These are phyloP conservation scores for Kalanchoe fedtschenkoi DNA, from an alignment of 164 flowering plant genomes.

Conservation along the genomic window DNA sequence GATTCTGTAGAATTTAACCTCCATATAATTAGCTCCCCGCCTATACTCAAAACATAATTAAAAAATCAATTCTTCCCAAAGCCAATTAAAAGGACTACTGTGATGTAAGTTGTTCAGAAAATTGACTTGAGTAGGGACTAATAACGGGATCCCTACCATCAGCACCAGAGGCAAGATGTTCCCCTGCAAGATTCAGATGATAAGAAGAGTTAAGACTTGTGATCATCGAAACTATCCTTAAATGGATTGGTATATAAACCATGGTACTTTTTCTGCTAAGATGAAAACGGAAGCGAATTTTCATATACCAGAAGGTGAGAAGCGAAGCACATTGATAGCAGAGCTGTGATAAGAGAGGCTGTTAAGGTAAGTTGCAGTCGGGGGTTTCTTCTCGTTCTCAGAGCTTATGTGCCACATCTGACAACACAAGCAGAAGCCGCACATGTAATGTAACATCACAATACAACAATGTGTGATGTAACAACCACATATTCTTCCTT, in stretches of 20 bases:
- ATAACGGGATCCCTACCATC: slow-evolving; percentile 57
- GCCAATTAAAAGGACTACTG: too few species aligned
- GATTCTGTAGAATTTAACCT: slow-evolving; percentile 53
- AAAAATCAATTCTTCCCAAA: neutral
- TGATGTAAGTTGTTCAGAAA: neutral
- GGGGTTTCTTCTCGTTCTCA: slow-evolving; percentile 44
- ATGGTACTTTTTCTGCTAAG: too few species aligned
- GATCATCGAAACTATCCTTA: too few species aligned
- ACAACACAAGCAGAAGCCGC: slow-evolving; percentile 1
- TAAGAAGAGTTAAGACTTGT: neutral
- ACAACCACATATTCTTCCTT: too few species aligned
- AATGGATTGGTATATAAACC: too few species aligned
- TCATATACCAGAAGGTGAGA: slow-evolving; percentile 80
- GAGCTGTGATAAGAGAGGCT: slow-evolving; percentile 80
- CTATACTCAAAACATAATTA: slow-evolving; percentile 25
- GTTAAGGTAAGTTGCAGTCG: slow-evolving; percentile 60
- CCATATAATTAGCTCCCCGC: slow-evolving; percentile 91
- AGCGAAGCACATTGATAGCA: slow-evolving; percentile 77
- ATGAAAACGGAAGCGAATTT: neutral
- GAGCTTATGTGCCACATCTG: slow-evolving; percentile 73
- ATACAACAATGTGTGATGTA: too few species aligned
- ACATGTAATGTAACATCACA: neutral
- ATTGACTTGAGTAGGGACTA: neutral
- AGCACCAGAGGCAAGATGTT: slow-evolving; percentile 90
- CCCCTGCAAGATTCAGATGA: slow-evolving; percentile 51